These are phyloP conservation scores for Hypoxylon rubiginosum DNA, from an alignment of 2,329 filamentous ascomycete genomes.

Conservation along the genomic window DNA sequence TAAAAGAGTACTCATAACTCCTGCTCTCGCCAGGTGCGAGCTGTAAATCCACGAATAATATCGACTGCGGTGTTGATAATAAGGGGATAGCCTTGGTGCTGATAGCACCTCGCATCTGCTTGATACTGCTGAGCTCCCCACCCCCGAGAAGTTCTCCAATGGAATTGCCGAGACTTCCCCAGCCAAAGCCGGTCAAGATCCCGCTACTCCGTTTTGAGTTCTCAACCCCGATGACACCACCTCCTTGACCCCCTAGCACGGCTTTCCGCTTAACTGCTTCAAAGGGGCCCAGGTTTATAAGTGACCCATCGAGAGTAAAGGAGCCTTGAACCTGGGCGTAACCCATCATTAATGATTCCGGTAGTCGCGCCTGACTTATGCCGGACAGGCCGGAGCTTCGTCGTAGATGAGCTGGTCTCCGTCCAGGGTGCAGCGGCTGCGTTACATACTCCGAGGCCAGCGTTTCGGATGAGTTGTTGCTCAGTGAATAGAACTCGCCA, in stretches of 20 bases:
- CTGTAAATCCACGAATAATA: constrained; percentile 93
- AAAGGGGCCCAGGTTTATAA: constrained; percentile 90
- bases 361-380: constrained; percentile 61
- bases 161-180: constrained; percentile 89
- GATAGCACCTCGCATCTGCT: constrained; percentile 91
- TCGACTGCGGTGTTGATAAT: constrained; percentile 94
- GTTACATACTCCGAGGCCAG: constrained; percentile 88
- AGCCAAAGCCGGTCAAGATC: constrained; percentile 86
- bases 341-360: constrained; percentile 96
- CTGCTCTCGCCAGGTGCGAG: constrained; percentile 90
- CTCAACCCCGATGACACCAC: constrained; percentile 87
- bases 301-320: constrained; percentile 90
- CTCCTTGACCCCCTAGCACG: constrained; percentile 87
- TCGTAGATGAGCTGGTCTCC: constrained; percentile 61
- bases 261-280: constrained; percentile 97
- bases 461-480: constrained; percentile 95
- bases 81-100: constrained; percentile 90
- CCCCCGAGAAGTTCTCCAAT: constrained; percentile 88
- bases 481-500: constrained; percentile 93
- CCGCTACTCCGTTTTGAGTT: constrained; percentile 80
- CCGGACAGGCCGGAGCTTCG: constrained; percentile 60
- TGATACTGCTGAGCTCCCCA: constrained; percentile 90
- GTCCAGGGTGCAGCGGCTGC: constrained; percentile 58
- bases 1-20: constrained; percentile 88
- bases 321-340: constrained; percentile 95